These are phyloP conservation scores for Alternaria conjuncta DNA, from an alignment of 2,329 filamentous ascomycete genomes.

Conservation along the genomic window DNA sequence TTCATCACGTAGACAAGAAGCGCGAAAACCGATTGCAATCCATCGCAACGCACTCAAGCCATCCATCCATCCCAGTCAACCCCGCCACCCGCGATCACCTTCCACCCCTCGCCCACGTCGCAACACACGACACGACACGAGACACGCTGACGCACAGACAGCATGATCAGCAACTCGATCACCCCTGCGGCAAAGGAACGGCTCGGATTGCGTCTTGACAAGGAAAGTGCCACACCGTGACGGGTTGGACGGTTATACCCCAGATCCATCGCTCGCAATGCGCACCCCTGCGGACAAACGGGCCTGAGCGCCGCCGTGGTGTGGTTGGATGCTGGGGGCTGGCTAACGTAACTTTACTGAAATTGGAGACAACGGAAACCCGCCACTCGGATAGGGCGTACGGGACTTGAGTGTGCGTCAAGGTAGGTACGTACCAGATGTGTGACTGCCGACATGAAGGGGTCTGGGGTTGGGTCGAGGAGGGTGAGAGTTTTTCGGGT, in stretches of 20 bases:
- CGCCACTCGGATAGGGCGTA: neutral
- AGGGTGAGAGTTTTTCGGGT: neutral
- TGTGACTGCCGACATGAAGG: conserved; percentile 6
- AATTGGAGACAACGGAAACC: neutral
- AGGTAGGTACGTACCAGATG: neutral
- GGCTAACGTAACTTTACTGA: neutral
- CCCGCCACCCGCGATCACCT: neutral
- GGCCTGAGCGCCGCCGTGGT: conserved; percentile 10
- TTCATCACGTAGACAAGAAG: neutral
- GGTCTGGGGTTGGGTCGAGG: neutral
- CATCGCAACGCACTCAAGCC: neutral
- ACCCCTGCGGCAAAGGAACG: conserved; percentile 2
- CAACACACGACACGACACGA: neutral
- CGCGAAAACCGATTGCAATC: neutral
- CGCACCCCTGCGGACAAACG: conserved; percentile 10
- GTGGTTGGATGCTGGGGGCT: neutral
- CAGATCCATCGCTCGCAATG: neutral
- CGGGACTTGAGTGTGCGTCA: neutral
- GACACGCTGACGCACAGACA: conserved; percentile 4
- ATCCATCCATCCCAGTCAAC: neutral
- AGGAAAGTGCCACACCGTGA: neutral
- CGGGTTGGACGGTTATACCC: neutral
- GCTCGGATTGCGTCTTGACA: neutral
- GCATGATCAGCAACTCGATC: neutral
- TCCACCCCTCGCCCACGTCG: neutral